A percentile compares a stretch with the other conserved stretches of the same genome.
phyloP scores from a whole-genome alignment of 2,329 filamentous ascomycete genomes.

The Aureobasidium sp. region DNA sequence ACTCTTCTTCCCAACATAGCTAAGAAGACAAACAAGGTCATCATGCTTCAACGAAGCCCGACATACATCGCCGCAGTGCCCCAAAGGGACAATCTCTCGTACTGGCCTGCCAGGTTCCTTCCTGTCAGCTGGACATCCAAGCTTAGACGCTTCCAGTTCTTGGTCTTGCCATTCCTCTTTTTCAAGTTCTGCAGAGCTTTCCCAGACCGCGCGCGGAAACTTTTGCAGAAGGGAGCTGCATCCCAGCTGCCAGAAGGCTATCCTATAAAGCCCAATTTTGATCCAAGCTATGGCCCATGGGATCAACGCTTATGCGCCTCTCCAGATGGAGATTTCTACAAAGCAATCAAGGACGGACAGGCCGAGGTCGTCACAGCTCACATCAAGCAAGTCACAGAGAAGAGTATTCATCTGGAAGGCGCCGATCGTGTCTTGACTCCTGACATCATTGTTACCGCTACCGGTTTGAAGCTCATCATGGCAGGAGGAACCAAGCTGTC shows the following conservation, averaged over 20 bases:
- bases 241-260: conserved; percentile 40
- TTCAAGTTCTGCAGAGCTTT: conserved; percentile 27
- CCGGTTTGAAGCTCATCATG: conserved; percentile 50
- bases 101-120: conserved; percentile 33
- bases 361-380: conserved; percentile 48
- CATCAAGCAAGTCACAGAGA: conserved; percentile 43
- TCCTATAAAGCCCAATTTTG: conserved; percentile 38
- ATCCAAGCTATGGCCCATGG: conserved; percentile 45
- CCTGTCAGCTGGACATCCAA: conserved; percentile 20
- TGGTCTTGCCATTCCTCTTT: conserved; percentile 28
- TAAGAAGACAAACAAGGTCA: conserved; percentile 54
- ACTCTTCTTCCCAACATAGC: conserved; percentile 66
- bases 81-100: conserved; percentile 29
- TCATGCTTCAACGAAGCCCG: conserved; percentile 75
- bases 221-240: conserved; percentile 37
- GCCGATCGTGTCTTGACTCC: conserved; percentile 41
- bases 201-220: conserved; percentile 23
- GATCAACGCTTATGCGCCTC: conserved; percentile 68
- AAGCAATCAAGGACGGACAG: conserved; percentile 41
- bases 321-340: conserved; percentile 53
- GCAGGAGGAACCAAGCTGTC: conserved; percentile 45
- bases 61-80: conserved; percentile 56
- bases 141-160: conserved; percentile 30
- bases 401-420: conserved; percentile 41
- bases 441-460: conserved; percentile 58